Evolutionary conservation across 768 basidiomycete genomes (phyloP).

Genomic region (Mycena indigotica): DNA sequence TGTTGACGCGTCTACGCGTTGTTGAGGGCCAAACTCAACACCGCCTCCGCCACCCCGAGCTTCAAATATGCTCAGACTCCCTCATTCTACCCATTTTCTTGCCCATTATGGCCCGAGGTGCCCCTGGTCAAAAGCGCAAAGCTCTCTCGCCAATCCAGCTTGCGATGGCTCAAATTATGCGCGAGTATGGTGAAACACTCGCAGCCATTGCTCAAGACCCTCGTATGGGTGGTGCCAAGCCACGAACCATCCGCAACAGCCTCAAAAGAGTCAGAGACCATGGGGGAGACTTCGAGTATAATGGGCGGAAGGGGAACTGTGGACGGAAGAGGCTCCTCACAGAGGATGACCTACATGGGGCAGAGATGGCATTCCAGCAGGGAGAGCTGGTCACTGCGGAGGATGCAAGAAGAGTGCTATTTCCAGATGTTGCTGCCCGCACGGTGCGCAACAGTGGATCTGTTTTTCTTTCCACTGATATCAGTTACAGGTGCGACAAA

Average conservation of each 20-base stretch:
- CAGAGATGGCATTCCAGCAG: background rate
- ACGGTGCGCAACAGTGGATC: background rate
- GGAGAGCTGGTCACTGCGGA: background rate
- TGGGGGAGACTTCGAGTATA: background rate
- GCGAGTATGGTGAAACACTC: background rate
- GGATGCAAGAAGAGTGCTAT: background rate
- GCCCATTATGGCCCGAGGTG: background rate
- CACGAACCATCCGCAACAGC: background rate
- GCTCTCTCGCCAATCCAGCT: slow-evolving; percentile 1
- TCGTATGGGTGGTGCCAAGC: background rate
- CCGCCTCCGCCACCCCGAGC: too few relatives aligned
- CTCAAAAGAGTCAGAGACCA: background rate
- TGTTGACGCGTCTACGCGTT: too few relatives aligned
- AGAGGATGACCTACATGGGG: background rate
- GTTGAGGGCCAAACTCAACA: too few relatives aligned
- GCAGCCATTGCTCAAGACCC: background rate
- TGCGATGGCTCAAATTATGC: slow-evolving; percentile 1
- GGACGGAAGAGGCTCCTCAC: background rate
- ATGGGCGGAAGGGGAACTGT: background rate
- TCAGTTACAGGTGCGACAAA: background rate
- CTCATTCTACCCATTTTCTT: background rate
- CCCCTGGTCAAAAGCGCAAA: background rate
- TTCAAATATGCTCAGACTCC: too few relatives aligned
- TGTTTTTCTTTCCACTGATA: background rate
- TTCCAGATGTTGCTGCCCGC: background rate